Evolutionary conservation across 352 stramenopile species (phyloP).

Genomic region (Phytophthora hibernalis): DNA sequence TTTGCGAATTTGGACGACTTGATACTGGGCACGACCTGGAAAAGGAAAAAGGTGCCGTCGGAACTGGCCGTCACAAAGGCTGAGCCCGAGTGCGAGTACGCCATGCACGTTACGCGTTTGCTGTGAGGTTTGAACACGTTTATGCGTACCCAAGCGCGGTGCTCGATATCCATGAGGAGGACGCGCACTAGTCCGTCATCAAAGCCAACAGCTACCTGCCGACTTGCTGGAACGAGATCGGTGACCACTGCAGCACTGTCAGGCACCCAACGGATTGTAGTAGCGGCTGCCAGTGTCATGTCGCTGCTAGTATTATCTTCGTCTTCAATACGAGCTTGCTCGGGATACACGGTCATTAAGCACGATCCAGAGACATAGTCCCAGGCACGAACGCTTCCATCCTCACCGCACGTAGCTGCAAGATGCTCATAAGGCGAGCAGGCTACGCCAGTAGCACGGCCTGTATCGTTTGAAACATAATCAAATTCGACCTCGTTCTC

Average conservation of each 20-base stretch:
- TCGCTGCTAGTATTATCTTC: conserved; percentile 3
- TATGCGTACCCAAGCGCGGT: conserved; percentile 60
- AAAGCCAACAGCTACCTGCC: conserved; percentile 91
- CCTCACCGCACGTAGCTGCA: conserved; percentile 81
- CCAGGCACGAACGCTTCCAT: conserved; percentile 89
- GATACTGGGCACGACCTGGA: conserved; percentile 59
- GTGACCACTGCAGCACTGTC: conserved; percentile 46
- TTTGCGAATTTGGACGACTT: conserved; percentile 64
- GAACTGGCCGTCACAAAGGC: conserved; percentile 75
- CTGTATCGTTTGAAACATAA: conserved; percentile 73
- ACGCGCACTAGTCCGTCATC: conserved; percentile 88
- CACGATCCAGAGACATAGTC: conserved; percentile 80
- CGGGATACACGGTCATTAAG: conserved; percentile 43
- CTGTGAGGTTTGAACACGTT: conserved; percentile 93
- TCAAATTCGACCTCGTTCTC: conserved; percentile 55
- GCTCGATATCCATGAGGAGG: conserved; percentile 60
- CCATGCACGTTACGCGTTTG: conserved; percentile 65
- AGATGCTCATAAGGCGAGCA: conserved; percentile 90
- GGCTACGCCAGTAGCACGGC: conserved; percentile 70
- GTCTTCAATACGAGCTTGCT: conserved; percentile 7
- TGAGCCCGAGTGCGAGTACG: conserved; percentile 71
- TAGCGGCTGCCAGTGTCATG: conserved; percentile 41
- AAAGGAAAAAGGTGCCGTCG: conserved; percentile 91
- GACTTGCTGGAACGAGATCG: conserved; percentile 55
- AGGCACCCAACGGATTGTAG: conserved; percentile 81